Percentiles rank a stretch among this genome's conserved stretches.
Conservation (phyloP, 495 filamentous ascomycete species). For the Xylaria sp. region DNA sequence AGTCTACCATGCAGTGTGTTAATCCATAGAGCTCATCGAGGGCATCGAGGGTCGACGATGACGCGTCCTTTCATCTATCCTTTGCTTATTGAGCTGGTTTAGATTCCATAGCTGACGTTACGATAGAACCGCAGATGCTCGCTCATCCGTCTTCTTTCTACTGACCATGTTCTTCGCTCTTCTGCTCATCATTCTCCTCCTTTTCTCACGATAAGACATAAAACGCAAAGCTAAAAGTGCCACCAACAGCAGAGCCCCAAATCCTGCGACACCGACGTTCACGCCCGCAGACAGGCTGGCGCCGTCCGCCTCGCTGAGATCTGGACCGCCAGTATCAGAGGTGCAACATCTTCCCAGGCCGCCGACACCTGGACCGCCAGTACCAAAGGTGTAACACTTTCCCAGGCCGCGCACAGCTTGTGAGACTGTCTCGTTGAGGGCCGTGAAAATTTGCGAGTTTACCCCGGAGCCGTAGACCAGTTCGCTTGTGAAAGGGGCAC, state of each 20-base stretch:
- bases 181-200: not conserved
- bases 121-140: not conserved
- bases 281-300: not conserved
- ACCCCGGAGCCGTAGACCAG: not conserved
- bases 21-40: not conserved
- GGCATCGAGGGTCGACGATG: not conserved
- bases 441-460: not conserved
- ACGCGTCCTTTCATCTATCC: not conserved
- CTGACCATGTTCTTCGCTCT: not conserved
- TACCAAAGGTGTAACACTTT: not conserved
- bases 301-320: not conserved
- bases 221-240: not conserved
- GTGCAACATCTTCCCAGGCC: not conserved
- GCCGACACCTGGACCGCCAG: too few species aligned
- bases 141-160: not conserved
- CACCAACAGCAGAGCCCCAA: not conserved
- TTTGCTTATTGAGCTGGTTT: not conserved
- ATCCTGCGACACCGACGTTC: not conserved
- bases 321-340: not conserved
- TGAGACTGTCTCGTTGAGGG: not conserved
- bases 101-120: not conserved
- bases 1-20: not conserved
- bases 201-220: not conserved
- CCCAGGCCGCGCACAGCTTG: not conserved
- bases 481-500: not conserved